Conservation (phyloP, 345 rosid genomes). For the Citrus sp. region DNA sequence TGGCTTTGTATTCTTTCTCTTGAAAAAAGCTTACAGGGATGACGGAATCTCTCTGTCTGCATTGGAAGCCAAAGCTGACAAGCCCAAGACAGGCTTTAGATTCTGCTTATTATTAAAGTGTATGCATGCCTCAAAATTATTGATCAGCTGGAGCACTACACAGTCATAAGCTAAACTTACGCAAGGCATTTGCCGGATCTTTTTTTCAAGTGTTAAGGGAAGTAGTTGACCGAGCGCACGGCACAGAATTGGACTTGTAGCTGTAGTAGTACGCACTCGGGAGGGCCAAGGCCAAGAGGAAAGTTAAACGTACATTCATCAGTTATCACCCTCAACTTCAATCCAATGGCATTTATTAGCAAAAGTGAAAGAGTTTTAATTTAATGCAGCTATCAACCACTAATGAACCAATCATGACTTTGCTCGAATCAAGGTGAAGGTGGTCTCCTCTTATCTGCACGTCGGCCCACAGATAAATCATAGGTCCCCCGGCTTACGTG, state of each 20-base stretch:
- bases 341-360: conserved; percentile 25
- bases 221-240: too few relatives aligned
- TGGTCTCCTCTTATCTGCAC: conserved; percentile 18
- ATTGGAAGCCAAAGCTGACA: conserved; percentile 8
- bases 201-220: too few relatives aligned
- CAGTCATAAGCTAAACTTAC: too few relatives aligned
- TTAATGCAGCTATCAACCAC: conserved; percentile 26
- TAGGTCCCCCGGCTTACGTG: conserved; percentile 8
- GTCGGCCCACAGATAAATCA: neutral
- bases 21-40: neutral
- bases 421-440: neutral
- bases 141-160: too few relatives aligned
- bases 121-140: neutral
- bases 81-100: neutral
- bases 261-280: too few relatives aligned
- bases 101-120: neutral
- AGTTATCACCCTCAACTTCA: too few relatives aligned
- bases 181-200: too few relatives aligned
- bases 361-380: conserved; percentile 17
- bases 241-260: too few relatives aligned
- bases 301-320: too few relatives aligned
- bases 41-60: neutral
- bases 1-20: neutral
- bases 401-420: conserved; percentile 43
- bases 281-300: too few relatives aligned